These are phyloP conservation scores for Lactarius vividus DNA, from an alignment of 768 basidiomycete species.

Conservation along the genomic window DNA sequence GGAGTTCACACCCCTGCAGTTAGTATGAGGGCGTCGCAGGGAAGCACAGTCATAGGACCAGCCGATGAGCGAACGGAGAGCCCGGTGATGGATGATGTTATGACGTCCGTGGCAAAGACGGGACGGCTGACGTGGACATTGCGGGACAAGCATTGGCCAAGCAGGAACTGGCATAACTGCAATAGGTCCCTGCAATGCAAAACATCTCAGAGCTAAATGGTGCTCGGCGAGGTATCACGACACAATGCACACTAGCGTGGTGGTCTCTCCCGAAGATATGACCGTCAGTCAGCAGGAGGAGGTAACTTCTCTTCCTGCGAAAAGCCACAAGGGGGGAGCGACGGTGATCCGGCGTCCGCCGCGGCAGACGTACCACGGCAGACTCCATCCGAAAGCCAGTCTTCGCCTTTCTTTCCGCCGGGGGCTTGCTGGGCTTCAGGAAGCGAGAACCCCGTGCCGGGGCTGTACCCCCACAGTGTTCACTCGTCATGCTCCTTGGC, in stretches of 20 bases:
- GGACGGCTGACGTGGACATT: conserved; percentile 34
- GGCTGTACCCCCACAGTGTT: conserved; percentile 41
- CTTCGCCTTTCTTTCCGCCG: conserved; percentile 26
- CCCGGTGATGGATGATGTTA: conserved; percentile 25
- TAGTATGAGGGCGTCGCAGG: conserved; percentile 36
- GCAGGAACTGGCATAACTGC: conserved; percentile 35
- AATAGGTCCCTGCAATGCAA: conserved; percentile 30
- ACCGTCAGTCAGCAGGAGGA: conserved; percentile 15
- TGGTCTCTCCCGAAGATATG: conserved; percentile 32
- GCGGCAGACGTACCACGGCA: conserved; percentile 30
- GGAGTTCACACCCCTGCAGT: conserved; percentile 41
- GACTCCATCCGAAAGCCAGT: conserved; percentile 33
- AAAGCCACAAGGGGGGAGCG: conserved; percentile 17
- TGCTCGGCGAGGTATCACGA: conserved; percentile 1
- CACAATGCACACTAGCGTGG: conserved; percentile 36
- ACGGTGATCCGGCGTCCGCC: background rate
- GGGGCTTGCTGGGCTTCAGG: conserved; percentile 12
- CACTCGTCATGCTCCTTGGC: conserved; percentile 39
- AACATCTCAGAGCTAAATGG: background rate
- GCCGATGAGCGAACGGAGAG: conserved; percentile 15
- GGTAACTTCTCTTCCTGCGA: background rate
- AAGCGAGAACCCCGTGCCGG: conserved; percentile 34
- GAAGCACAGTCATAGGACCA: conserved; percentile 27
- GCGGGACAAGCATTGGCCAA: conserved; percentile 32
- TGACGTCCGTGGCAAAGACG: conserved; percentile 21